Percentiles rank a stretch among this genome's conserved stretches.
These are phyloP conservation scores for Colletotrichum lentis DNA, from an alignment of 2,329 filamentous ascomycete genomes.

Conservation along the genomic window DNA sequence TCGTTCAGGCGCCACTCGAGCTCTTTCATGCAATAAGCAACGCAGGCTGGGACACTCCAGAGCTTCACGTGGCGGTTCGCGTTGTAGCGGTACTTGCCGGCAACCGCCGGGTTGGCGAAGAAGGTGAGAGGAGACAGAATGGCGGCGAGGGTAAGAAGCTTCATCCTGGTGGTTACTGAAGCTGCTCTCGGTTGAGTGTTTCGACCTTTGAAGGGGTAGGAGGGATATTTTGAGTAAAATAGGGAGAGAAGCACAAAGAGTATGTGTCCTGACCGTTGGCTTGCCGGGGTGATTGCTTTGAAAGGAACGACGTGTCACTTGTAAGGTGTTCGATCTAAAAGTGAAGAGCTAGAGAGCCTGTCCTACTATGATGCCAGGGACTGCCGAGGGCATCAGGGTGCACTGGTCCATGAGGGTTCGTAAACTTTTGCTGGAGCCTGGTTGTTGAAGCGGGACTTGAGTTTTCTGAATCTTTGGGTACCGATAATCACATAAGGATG, in stretches of 20 bases:
- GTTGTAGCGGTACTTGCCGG: background rate
- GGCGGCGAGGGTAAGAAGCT: background rate
- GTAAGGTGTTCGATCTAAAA: too few species aligned
- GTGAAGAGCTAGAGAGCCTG: too few species aligned
- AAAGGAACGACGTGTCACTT: too few species aligned
- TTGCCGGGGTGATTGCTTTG: too few species aligned
- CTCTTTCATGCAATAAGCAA: constrained; percentile 1
- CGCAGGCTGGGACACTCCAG: background rate
- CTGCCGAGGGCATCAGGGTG: too few species aligned
- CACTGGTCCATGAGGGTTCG: too few species aligned
- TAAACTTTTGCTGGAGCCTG: too few species aligned
- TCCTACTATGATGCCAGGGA: too few species aligned
- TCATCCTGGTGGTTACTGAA: background rate
- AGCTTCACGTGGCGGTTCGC: background rate
- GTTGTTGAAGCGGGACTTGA: background rate
- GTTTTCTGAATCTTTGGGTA: background rate
- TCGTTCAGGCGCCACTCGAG: constrained; percentile 3
- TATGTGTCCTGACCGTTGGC: too few species aligned
- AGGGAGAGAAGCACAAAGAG: background rate
- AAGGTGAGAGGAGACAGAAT: background rate
- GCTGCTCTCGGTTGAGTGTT: background rate
- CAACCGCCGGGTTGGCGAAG: background rate
- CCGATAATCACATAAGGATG: background rate
- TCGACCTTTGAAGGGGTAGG: too few species aligned
- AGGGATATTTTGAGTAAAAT: background rate